Conservation (phyloP, 768 basidiomycete genomes). For the Cantharellus cinnabarinus region DNA sequence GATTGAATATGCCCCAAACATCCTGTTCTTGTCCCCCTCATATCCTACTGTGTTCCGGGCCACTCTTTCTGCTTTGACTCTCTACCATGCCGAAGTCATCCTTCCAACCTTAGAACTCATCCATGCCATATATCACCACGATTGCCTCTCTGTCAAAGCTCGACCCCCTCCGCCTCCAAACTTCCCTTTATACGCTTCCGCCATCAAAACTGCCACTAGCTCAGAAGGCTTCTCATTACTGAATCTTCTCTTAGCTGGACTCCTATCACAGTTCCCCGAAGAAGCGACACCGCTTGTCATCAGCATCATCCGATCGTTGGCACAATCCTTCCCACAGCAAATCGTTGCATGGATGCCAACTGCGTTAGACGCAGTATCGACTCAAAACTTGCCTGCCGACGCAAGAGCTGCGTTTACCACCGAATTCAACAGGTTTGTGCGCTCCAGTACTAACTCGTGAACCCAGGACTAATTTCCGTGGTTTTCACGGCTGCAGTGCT, state of each 20-base stretch:
- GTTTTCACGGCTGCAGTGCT: constrained; percentile 41
- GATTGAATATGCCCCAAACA: constrained; percentile 43
- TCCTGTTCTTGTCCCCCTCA: constrained; percentile 57
- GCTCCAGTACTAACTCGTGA: not conserved
- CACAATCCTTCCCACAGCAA: constrained; percentile 44
- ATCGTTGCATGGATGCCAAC: constrained; percentile 52
- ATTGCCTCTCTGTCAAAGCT: constrained; percentile 31
- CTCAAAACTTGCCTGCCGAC: constrained; percentile 34
- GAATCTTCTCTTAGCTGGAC: constrained; percentile 47
- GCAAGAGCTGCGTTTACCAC: constrained; percentile 53
- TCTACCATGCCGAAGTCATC: constrained; percentile 65
- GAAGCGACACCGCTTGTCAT: constrained; percentile 56
- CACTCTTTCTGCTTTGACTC: constrained; percentile 55
- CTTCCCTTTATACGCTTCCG: constrained; percentile 36
- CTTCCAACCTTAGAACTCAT: constrained; percentile 67
- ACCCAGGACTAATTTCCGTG: not conserved
- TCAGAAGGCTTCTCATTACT: constrained; percentile 57
- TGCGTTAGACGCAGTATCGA: constrained; percentile 50
- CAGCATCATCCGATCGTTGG: constrained; percentile 53
- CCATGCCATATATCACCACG: constrained; percentile 53
- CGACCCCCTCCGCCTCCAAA: constrained; percentile 32
- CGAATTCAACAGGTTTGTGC: constrained; percentile 55
- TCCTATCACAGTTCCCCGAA: constrained; percentile 76
- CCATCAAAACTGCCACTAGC: constrained; percentile 39
- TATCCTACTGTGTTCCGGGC: constrained; percentile 64